phyloP scores from a whole-genome alignment of 352 stramenopile genomes.

The Globisporangium iwayamae region DNA sequence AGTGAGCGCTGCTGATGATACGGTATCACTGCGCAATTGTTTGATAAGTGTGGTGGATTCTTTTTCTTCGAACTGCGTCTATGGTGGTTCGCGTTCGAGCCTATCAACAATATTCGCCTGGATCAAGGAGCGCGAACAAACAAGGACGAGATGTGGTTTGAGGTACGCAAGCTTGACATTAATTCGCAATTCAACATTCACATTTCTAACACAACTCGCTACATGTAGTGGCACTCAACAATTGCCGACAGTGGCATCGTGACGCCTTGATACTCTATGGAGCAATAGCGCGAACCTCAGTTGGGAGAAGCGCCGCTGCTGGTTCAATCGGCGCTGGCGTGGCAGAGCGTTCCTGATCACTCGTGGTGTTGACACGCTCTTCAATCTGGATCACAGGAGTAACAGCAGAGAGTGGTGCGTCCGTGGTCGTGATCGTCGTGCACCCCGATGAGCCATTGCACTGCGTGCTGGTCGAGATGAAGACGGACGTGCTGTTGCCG shows the following conservation, averaged over 20 bases:
- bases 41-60: background rate
- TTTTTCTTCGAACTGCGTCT: background rate
- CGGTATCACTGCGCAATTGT: background rate
- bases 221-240: background rate
- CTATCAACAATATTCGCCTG: background rate
- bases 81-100: background rate
- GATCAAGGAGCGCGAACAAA: background rate
- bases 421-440: background rate
- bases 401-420: background rate
- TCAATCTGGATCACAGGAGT: background rate
- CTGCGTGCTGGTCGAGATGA: background rate
- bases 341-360: background rate
- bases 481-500: background rate
- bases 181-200: background rate
- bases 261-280: background rate
- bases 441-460: background rate
- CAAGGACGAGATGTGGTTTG: background rate
- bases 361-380: background rate
- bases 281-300: background rate
- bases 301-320: background rate
- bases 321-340: background rate
- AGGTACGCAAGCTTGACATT: background rate
- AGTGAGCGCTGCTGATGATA: slow-evolving; percentile 8
- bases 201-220: background rate
- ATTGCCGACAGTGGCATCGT: background rate